These are phyloP conservation scores for Chalara sp. DNA, from an alignment of 2,329 filamentous ascomycete species.

Conservation along the genomic window DNA sequence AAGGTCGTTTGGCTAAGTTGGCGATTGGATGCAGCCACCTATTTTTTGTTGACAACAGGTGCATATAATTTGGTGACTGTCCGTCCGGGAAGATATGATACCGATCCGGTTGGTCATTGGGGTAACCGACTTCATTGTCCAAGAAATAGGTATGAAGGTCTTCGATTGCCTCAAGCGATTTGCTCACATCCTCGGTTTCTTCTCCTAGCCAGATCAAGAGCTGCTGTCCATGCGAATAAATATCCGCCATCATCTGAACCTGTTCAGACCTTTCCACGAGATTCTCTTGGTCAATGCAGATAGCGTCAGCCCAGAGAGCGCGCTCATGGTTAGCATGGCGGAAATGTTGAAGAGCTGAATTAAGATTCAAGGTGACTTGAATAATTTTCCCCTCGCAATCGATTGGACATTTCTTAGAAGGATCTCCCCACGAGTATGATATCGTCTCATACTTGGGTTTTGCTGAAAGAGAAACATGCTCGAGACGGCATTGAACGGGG, in stretches of 20 bases:
- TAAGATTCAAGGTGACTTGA: not conserved
- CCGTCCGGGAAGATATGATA: too few species aligned
- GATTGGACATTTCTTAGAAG: not conserved
- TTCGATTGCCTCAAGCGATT: too few species aligned
- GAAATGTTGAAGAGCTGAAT: not conserved
- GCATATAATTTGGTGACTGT: too few species aligned
- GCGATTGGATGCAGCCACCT: too few species aligned
- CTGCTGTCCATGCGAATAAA: not conserved
- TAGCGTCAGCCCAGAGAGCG: conserved; percentile 19
- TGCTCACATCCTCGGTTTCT: too few species aligned
- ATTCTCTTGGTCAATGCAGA: conserved; percentile 22
- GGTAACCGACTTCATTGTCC: too few species aligned
- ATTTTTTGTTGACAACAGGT: too few species aligned
- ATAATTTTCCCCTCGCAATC: not conserved
- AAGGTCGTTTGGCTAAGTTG: not conserved
- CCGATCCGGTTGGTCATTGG: too few species aligned
- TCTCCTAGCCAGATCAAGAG: too few species aligned
- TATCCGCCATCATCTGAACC: conserved; percentile 13
- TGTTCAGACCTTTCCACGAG: conserved; percentile 14
- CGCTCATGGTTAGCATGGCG: not conserved
- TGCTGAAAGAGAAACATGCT: not conserved
- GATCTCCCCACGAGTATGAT: not conserved
- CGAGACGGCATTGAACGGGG: not conserved
- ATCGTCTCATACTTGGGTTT: not conserved
- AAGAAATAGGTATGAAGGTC: too few species aligned